These are phyloP conservation scores for Chionographis japonica DNA, from an alignment of 106 monocot species.

Conservation along the genomic window DNA sequence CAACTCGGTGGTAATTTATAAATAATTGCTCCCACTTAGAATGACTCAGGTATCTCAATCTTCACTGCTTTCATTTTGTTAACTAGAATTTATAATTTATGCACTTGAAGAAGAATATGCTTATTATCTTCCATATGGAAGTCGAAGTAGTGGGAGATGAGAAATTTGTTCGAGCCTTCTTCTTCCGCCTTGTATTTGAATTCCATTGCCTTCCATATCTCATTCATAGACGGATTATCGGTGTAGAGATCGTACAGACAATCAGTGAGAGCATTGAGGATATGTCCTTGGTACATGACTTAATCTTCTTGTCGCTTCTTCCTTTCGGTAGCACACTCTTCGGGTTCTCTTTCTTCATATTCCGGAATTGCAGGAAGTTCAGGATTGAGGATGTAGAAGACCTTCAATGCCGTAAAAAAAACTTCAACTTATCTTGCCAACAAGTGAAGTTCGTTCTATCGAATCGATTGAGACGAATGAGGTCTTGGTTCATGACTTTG, in stretches of 20 bases:
- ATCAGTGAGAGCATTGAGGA: conserved; percentile 1
- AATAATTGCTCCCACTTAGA: conserved; percentile 14
- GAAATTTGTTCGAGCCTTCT: conserved; percentile 1
- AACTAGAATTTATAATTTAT: conserved; percentile 5
- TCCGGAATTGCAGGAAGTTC: neutral
- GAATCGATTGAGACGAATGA: neutral
- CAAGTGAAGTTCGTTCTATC: conserved; percentile 11
- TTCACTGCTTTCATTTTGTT: conserved; percentile 3
- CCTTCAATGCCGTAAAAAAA: conserved; percentile 1
- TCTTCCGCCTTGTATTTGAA: conserved; percentile 2
- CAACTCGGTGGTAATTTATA: conserved; percentile 8
- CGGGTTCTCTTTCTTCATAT: neutral
- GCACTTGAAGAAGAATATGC: conserved; percentile 1
- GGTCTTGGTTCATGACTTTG: conserved; percentile 19
- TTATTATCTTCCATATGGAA: conserved; percentile 2
- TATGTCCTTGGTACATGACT: conserved; percentile 5
- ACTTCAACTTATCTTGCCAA: conserved; percentile 18
- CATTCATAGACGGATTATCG: neutral
- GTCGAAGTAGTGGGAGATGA: conserved; percentile 3
- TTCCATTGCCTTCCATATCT: conserved; percentile 5
- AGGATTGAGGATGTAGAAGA: conserved; percentile 6
- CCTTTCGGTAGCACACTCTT: neutral
- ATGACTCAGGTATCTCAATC: conserved; percentile 3
- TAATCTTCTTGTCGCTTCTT: conserved; percentile 10
- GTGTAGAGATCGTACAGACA: no score